phyloP scores from a whole-genome alignment of 495 filamentous ascomycete species.

The Hyaloscypha finlandica region DNA sequence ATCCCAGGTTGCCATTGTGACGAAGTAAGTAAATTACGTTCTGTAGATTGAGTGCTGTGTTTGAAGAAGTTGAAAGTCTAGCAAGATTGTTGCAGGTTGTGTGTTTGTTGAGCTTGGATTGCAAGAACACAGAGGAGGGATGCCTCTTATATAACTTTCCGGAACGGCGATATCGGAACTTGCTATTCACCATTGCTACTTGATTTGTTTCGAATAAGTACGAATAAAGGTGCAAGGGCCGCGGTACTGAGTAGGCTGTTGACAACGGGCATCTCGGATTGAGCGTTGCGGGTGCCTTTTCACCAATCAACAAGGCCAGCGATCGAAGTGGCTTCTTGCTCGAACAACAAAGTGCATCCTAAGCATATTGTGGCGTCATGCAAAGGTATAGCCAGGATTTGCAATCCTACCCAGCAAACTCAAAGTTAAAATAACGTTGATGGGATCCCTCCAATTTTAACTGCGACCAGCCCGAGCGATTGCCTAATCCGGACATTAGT shows the following conservation, averaged over 20 bases:
- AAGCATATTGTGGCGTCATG: too few species aligned
- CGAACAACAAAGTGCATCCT: too few species aligned
- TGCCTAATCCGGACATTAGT: background rate
- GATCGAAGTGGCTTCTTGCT: too few species aligned
- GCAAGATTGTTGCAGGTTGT: background rate
- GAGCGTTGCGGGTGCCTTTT: too few species aligned
- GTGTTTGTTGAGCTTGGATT: background rate
- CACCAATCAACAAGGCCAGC: too few species aligned
- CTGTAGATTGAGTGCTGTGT: background rate
- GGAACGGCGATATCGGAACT: background rate
- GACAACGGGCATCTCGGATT: too few species aligned
- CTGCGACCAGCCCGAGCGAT: background rate
- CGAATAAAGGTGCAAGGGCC: too few species aligned
- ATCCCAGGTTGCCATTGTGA: conserved; percentile 10
- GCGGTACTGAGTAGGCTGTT: too few species aligned
- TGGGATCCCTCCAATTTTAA: background rate
- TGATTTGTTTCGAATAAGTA: too few species aligned
- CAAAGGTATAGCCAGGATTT: background rate
- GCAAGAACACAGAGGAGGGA: background rate
- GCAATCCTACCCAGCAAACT: background rate
- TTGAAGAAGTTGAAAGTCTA: background rate
- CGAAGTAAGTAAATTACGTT: background rate
- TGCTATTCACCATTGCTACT: too few species aligned
- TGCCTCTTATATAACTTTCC: background rate
- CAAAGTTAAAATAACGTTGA: background rate